phyloP scores from a whole-genome alignment of 2,329 filamentous ascomycete species.

The Xylaria sp. region DNA sequence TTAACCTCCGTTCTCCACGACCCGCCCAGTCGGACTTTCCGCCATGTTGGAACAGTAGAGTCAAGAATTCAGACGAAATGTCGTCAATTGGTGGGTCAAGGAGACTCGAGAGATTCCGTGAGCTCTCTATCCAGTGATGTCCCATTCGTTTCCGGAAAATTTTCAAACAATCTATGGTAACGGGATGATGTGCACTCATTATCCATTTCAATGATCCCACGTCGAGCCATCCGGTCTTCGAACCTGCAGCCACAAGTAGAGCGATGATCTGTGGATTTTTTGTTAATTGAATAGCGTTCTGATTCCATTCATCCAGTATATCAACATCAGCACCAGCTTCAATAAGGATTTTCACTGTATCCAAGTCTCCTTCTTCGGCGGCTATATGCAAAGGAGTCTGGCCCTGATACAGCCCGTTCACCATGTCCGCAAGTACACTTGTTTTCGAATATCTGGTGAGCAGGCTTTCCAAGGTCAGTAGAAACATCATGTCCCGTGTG shows the following conservation, averaged over 20 bases:
- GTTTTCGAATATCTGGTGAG: not conserved
- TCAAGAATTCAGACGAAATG: not conserved
- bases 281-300: not conserved
- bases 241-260: not conserved
- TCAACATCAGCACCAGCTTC: slow-evolving; percentile 8
- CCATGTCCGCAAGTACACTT: not conserved
- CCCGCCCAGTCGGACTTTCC: not conserved
- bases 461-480: not conserved
- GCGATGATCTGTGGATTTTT: not conserved
- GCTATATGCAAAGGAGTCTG: not conserved
- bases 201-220: not conserved
- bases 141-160: not conserved
- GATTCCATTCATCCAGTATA: not conserved
- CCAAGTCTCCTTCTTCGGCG: not conserved
- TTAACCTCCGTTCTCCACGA: not conserved
- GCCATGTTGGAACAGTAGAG: not conserved
- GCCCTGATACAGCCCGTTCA: not conserved
- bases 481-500: not conserved
- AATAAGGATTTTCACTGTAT: not conserved
- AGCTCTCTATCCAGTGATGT: not conserved
- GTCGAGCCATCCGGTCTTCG: slow-evolving; percentile 7
- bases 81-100: too few relatives aligned
- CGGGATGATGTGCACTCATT: too few relatives aligned
- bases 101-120: not conserved
- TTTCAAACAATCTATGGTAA: not conserved